phyloP scores from a whole-genome alignment of 768 basidiomycete genomes.

The Calocera cornea region DNA sequence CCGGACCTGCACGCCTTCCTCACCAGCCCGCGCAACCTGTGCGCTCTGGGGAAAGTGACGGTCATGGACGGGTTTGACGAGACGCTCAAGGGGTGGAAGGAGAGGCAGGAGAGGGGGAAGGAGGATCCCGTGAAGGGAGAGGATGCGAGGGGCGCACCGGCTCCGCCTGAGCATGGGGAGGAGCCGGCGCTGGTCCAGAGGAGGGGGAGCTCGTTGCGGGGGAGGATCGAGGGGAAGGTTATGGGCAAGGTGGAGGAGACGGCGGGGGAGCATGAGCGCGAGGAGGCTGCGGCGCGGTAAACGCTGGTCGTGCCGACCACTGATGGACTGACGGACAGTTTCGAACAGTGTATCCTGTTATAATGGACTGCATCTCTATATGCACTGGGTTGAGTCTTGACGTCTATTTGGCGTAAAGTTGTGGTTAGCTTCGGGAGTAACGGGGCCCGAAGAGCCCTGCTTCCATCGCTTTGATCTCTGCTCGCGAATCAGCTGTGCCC shows the following conservation, averaged over 20 bases:
- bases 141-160: conserved; percentile 4
- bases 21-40: conserved; percentile 22
- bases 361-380: no score
- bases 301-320: no score
- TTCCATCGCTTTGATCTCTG: no score
- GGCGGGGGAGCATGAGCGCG: not conserved
- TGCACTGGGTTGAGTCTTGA: no score
- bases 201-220: not conserved
- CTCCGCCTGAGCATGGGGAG: not conserved
- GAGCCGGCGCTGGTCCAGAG: not conserved
- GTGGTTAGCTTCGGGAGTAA: no score
- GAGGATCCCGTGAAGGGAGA: conserved; percentile 22
- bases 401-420: no score
- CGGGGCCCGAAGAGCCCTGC: no score
- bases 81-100: conserved; percentile 27
- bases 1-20: conserved; percentile 30
- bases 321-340: not conserved
- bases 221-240: not conserved
- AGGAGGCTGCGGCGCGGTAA: no score
- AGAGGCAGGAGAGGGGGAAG: conserved; percentile 14
- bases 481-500: no score
- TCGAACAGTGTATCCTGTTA: no score
- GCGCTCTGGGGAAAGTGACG: conserved; percentile 27
- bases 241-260: not conserved
- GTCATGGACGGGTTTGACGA: conserved; percentile 31